Conservation (phyloP, 768 basidiomycete genomes). For the Pholiota molesta region DNA sequence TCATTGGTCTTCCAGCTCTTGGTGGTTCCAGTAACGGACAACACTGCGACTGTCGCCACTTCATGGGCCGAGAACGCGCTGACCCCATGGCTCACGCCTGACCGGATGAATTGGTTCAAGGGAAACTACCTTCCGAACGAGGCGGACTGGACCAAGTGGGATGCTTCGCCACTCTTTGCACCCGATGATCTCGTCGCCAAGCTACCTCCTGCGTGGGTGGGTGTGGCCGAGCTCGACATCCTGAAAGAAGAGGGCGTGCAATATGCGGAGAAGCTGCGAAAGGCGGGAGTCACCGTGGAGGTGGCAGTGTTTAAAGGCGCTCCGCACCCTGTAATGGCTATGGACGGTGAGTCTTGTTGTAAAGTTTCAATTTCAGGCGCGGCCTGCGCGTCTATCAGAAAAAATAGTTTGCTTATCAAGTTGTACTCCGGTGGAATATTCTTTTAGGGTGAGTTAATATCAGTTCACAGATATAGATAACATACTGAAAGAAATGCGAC, state of each 20-base stretch:
- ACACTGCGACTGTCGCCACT: constrained; percentile 53
- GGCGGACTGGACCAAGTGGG: constrained; percentile 64
- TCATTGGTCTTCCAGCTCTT: constrained; percentile 64
- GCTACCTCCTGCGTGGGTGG: constrained; percentile 63
- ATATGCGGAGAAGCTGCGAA: constrained; percentile 60
- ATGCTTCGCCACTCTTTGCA: constrained; percentile 72
- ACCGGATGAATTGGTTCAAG: constrained; percentile 76
- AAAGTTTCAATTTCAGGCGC: background rate
- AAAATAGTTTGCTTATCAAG: background rate
- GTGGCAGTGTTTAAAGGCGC: constrained; percentile 61
- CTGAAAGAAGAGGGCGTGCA: constrained; percentile 66
- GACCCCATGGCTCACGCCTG: constrained; percentile 61
- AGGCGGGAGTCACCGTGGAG: constrained; percentile 55
- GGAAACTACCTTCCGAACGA: constrained; percentile 67
- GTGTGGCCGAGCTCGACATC: constrained; percentile 67
- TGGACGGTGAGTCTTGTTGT: constrained; percentile 57
- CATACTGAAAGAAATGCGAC: too few relatives aligned
- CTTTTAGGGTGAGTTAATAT: constrained; percentile 8
- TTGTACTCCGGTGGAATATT: background rate
- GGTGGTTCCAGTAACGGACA: constrained; percentile 74
- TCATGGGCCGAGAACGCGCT: constrained; percentile 60
- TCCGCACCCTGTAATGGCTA: constrained; percentile 75
- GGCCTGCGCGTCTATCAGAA: background rate
- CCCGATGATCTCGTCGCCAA: constrained; percentile 54
- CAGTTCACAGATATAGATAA: background rate